Percentiles rank a stretch among this genome's conserved stretches.
phyloP scores from a whole-genome alignment of 768 basidiomycete species.

The Psilocybe sp. region DNA sequence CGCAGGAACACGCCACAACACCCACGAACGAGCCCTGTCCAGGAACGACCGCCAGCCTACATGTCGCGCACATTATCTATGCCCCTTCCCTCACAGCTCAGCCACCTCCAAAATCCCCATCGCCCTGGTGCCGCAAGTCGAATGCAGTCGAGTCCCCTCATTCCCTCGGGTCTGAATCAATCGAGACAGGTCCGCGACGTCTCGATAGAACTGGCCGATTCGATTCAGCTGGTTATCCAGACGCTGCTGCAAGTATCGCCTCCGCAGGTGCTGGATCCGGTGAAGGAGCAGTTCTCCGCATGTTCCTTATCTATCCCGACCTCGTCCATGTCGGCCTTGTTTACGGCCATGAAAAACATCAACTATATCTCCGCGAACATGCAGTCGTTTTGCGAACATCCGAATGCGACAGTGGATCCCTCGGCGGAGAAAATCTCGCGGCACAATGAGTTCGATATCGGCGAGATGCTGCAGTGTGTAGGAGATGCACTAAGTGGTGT shows the following conservation, averaged over 20 bases:
- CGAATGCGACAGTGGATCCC: neutral
- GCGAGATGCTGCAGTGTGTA: conserved; percentile 84
- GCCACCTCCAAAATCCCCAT: conserved; percentile 68
- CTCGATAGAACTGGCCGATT: conserved; percentile 87
- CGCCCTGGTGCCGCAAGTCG: conserved; percentile 23
- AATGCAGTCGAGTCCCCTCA: conserved; percentile 16
- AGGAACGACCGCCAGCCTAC: conserved; percentile 36
- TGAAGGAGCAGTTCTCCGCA: conserved; percentile 90
- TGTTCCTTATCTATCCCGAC: conserved; percentile 87
- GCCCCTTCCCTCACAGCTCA: conserved; percentile 79
- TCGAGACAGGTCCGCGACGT: conserved; percentile 57
- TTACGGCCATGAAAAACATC: conserved; percentile 90
- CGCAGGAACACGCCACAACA: conserved; percentile 7
- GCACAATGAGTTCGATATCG: conserved; percentile 84
- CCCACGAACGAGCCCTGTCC: neutral
- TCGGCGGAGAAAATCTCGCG: neutral
- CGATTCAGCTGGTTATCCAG: conserved; percentile 86
- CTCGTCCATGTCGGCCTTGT: conserved; percentile 81
- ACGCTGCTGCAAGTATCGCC: conserved; percentile 90
- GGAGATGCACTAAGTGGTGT: conserved; percentile 85
- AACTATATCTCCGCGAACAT: conserved; percentile 93
- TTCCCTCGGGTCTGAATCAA: conserved; percentile 12
- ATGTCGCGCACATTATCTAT: conserved; percentile 76
- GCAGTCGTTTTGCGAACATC: conserved; percentile 41
- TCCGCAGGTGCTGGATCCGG: conserved; percentile 86